Evolutionary conservation across 352 stramenopile species (phyloP).

Genomic region (Elongisporangium prolatum): DNA sequence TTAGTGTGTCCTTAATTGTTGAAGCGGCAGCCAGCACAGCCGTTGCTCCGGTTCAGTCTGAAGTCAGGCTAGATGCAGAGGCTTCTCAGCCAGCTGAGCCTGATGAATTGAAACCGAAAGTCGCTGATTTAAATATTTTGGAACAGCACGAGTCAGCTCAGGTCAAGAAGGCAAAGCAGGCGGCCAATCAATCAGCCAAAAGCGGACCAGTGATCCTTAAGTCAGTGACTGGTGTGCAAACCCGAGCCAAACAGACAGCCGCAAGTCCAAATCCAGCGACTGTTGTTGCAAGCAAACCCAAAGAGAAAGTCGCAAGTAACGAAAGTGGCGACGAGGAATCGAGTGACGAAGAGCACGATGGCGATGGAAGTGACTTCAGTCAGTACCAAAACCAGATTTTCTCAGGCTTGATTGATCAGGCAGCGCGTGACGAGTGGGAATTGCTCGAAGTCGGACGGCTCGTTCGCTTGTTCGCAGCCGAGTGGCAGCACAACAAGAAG

Average conservation of each 20-base stretch:
- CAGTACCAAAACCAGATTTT: slow-evolving; percentile 35
- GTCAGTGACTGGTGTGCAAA: background rate
- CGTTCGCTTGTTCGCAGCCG: slow-evolving; percentile 67
- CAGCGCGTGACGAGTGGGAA: slow-evolving; percentile 70
- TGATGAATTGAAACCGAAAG: background rate
- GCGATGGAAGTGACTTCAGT: slow-evolving; percentile 8
- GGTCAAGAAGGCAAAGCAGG: background rate
- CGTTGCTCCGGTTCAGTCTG: background rate
- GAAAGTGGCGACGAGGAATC: slow-evolving; percentile 3
- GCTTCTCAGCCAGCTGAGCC: too few species aligned
- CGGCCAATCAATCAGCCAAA: background rate
- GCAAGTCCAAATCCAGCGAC: background rate
- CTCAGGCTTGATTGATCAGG: slow-evolving; percentile 70
- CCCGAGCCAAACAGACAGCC: background rate
- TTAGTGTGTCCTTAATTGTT: background rate
- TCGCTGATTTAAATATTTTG: background rate
- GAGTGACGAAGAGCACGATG: slow-evolving; percentile 13
- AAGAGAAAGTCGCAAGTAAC: slow-evolving; percentile 10
- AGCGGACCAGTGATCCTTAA: background rate
- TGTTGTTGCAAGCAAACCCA: background rate
- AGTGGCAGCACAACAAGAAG: slow-evolving; percentile 46
- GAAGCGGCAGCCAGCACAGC: background rate
- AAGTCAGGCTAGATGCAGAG: background rate
- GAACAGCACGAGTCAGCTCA: background rate
- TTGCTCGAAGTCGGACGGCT: slow-evolving; percentile 74